Percentiles rank a stretch among this genome's conserved stretches.
Evolutionary conservation across 371 early-diverging fungal genomes (phyloP).

Genomic region (Mucor irregularis): DNA sequence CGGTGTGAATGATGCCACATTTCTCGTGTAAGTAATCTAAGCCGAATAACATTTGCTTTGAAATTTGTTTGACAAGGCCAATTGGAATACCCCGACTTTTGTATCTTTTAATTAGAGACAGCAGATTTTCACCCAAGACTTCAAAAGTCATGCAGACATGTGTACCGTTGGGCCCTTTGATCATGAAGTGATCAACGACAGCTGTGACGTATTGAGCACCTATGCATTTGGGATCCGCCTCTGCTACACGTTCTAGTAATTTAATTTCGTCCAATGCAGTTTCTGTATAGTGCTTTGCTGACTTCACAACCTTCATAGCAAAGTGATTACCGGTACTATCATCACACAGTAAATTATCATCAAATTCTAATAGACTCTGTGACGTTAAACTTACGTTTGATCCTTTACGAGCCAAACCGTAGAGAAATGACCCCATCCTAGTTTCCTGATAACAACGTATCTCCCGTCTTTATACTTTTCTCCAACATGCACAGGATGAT

Average conservation of each 20-base stretch:
- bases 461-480: conserved; percentile 80
- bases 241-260: conserved; percentile 75
- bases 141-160: conserved; percentile 98
- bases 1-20: conserved; percentile 98
- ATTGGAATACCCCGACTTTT: conserved; percentile 86
- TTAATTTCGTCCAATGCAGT: conserved; percentile 96
- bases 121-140: conserved; percentile 93
- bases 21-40: conserved; percentile 91
- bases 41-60: conserved; percentile 86
- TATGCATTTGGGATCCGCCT: conserved; percentile 60
- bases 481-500: conserved; percentile 90
- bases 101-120: conserved; percentile 78
- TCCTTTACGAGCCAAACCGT: conserved; percentile 97
- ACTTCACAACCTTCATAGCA: conserved; percentile 96
- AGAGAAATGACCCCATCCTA: conserved; percentile 99
- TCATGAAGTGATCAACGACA: conserved; percentile 87
- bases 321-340: conserved; percentile 73
- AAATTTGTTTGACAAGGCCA: conserved; percentile 84
- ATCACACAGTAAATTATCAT: not conserved
- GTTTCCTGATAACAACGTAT: conserved; percentile 87
- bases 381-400: conserved; percentile 62
- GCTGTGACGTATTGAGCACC: conserved; percentile 78
- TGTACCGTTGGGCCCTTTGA: conserved; percentile 86
- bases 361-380: too few relatives aligned
- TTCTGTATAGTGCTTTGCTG: conserved; percentile 94